These are phyloP conservation scores for Pulveroboletus sp. DNA, from an alignment of 768 basidiomycete genomes.

Conservation along the genomic window DNA sequence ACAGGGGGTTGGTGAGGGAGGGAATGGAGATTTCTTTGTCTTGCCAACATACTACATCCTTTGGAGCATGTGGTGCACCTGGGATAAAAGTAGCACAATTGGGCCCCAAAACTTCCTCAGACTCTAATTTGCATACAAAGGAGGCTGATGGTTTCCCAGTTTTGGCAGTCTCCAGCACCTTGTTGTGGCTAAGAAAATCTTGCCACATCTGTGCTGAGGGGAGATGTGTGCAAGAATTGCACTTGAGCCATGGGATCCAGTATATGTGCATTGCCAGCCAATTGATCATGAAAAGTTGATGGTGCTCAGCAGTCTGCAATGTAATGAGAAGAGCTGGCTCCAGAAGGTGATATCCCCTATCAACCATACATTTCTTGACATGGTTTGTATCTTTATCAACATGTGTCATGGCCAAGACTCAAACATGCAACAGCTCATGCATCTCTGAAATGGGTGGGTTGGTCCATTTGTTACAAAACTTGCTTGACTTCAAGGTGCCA, in stretches of 20 bases:
- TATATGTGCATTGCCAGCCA: conserved; percentile 4
- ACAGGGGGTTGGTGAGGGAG: background rate
- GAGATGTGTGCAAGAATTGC: background rate
- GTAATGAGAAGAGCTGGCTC: background rate
- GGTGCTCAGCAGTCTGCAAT: background rate
- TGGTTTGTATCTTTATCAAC: background rate
- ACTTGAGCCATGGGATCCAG: conserved; percentile 2
- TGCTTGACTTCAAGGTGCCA: no score
- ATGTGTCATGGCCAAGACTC: background rate
- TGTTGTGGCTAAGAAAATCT: background rate
- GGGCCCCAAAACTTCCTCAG: background rate
- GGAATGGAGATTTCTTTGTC: background rate
- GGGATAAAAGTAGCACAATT: no score
- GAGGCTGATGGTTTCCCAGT: no score
- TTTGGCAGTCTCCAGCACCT: no score
- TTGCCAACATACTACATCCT: background rate
- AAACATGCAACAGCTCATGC: background rate
- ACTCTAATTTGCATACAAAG: no score
- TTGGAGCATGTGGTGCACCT: background rate
- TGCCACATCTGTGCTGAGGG: background rate
- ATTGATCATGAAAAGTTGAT: conserved; percentile 2
- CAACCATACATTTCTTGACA: background rate
- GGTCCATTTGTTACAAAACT: background rate
- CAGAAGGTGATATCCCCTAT: conserved; percentile 2
- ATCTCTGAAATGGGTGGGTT: background rate